Conservation (phyloP, 2,329 filamentous ascomycete genomes). For the Paraconiothyrium brasiliense region DNA sequence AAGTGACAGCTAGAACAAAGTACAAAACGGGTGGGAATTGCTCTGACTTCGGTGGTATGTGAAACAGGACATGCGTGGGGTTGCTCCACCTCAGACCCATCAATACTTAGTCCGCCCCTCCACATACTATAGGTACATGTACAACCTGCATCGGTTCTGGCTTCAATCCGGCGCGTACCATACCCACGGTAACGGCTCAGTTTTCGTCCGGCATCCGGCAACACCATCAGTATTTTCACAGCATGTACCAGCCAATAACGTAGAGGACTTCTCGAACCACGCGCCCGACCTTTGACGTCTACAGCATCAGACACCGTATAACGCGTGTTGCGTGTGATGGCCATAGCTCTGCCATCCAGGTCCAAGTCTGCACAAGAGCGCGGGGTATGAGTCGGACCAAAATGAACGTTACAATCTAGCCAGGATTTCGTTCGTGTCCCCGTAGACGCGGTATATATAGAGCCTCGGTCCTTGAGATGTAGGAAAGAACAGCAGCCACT, state of each 20-base stretch:
- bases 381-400: background rate
- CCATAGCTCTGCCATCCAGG: background rate
- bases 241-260: background rate
- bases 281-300: background rate
- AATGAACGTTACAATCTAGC: background rate
- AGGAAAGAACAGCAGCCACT: background rate
- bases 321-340: background rate
- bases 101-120: background rate
- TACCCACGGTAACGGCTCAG: background rate
- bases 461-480: background rate
- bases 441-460: background rate
- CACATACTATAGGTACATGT: background rate
- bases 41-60: background rate
- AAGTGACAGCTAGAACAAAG: background rate
- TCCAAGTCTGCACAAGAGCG: background rate
- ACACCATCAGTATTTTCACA: background rate
- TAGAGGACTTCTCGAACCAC: background rate
- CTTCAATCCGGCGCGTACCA: background rate
- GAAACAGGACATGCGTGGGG: background rate
- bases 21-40: background rate
- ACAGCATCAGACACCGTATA: background rate
- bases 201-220: background rate
- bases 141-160: background rate
- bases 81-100: background rate
- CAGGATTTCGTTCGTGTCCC: background rate